Evolutionary conservation across 139 green algal genomes (phyloP), one percentile per base, ranked within the genome.

Genomic region (Tetraselmis chui): DNA sequence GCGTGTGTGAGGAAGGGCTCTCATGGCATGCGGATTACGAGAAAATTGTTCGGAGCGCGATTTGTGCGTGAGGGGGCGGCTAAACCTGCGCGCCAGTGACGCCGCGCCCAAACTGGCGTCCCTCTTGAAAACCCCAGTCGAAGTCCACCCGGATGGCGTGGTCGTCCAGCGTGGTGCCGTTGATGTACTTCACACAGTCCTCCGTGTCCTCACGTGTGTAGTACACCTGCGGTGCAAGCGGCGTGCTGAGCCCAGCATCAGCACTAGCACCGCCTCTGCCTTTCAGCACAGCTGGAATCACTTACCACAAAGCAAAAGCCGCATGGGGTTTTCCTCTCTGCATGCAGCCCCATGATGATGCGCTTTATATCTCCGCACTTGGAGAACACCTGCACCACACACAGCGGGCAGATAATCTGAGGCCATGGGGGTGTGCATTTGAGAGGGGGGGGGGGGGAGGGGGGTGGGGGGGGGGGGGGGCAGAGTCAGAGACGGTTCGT

Each of bases 231-330:
- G 45, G 11, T 5, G 11, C 45, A n/a, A n/a, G n/a, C n/a, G n/a
- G n/a, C n/a, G n/a, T n/a, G n/a, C n/a, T 67, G 11, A 67, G 45
- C 45, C 45, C 45, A 67, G n/a, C n/a, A n/a, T n/a, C n/a, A n/a
- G n/a, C n/a, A n/a, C n/a, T n/a, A n/a, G n/a, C n/a, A n/a, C n/a
- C n/a, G n/a, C n/a, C n/a, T n/a, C n/a, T n/a, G n/a, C n/a, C n/a
- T n/a, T n/a, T n/a, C n/a, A n/a, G n/a, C n/a, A n/a, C n/a, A n/a
- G n/a, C n/a, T n/a, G n/a, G n/a, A n/a, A n/a, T 95, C 91, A 82
- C 95, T 98, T 28, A 95, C 91, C 29, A 99, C 95, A 79, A 99
- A 99, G 76, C 90, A 96, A 84, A 99, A 99, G 78, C 97, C 97
- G 85, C 97, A 99, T 29, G 97, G 97, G 30, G 95, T 99, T 81